Conservation (phyloP, 768 basidiomycete genomes). For the Russula lepida region DNA sequence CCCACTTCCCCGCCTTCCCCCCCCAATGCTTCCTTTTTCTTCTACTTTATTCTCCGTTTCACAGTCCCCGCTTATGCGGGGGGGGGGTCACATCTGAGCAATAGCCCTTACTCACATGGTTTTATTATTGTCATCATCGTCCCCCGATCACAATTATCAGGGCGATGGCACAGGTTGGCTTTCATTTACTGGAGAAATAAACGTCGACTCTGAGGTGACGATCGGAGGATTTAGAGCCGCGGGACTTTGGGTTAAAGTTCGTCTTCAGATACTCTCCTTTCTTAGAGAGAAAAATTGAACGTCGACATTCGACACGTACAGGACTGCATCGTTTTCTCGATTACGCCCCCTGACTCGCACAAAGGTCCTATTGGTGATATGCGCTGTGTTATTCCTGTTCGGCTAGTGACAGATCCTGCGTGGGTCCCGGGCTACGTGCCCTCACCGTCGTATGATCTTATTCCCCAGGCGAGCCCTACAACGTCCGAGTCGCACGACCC, state of each 20-base stretch:
- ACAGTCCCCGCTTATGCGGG: not conserved
- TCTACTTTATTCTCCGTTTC: not conserved
- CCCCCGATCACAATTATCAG: slow-evolving; percentile 27
- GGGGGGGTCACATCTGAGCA: not conserved
- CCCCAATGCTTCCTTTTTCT: no score
- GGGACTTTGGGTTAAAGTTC: slow-evolving; percentile 56
- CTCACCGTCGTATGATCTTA: slow-evolving; percentile 26
- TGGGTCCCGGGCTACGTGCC: slow-evolving; percentile 30
- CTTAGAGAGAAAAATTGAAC: no score
- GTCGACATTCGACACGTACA: slow-evolving; percentile 25
- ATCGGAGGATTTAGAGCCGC: slow-evolving; percentile 58
- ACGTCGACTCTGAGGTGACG: slow-evolving; percentile 39
- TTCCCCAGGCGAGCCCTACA: slow-evolving; percentile 8
- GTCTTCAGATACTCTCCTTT: slow-evolving; percentile 2
- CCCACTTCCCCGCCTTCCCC: not conserved
- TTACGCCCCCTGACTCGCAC: slow-evolving; percentile 47
- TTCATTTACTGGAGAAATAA: slow-evolving; percentile 55
- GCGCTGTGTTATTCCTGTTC: slow-evolving; percentile 54
- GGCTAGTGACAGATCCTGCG: slow-evolving; percentile 49
- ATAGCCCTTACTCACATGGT: not conserved
- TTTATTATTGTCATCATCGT: not conserved
- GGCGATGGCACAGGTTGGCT: slow-evolving; percentile 57
- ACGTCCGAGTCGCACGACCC: not conserved
- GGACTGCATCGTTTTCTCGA: slow-evolving; percentile 59
- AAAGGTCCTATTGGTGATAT: slow-evolving; percentile 52